A percentile compares a stretch with the other conserved stretches of the same genome.
Evolutionary conservation across 345 rosid species (phyloP).

Genomic region (Durio zibethinus): DNA sequence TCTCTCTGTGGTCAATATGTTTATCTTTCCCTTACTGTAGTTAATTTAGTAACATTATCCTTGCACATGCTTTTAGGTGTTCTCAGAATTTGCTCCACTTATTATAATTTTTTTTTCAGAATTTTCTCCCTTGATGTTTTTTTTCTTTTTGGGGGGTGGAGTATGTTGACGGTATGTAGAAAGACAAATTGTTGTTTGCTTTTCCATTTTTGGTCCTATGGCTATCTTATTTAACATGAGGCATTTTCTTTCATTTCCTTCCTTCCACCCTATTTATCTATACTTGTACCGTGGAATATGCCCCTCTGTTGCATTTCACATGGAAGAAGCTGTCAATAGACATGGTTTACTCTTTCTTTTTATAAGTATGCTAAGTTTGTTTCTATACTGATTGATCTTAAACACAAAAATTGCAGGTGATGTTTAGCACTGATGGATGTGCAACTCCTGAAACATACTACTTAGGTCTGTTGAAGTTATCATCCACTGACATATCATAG

Average conservation of each 20-base stretch:
- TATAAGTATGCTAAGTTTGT: conserved; percentile 1
- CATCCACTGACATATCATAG: background rate
- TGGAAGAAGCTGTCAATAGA: background rate
- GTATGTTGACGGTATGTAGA: conserved; percentile 8
- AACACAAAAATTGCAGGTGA: conserved; percentile 59
- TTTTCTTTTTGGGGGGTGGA: too few species aligned
- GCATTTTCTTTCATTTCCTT: background rate
- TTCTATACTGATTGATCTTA: conserved; percentile 16
- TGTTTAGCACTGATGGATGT: conserved; percentile 97
- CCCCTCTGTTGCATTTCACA: background rate
- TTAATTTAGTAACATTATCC: background rate
- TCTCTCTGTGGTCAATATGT: background rate
- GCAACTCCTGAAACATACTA: conserved; percentile 88
- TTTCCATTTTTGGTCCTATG: background rate
- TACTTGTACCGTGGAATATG: background rate
- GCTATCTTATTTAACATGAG: background rate
- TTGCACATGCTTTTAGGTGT: background rate
- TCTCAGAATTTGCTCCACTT: background rate
- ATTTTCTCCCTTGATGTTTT: too few species aligned
- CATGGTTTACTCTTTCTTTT: background rate
- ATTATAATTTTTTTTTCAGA: too few species aligned
- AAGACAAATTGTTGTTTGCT: background rate
- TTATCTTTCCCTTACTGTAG: background rate
- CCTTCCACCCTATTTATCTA: background rate
- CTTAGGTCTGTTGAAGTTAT: conserved; percentile 55